Evolutionary conservation across 2,329 filamentous ascomycete genomes (phyloP), one percentile per base, ranked within the genome.

Genomic region (Xylaria multiplex): DNA sequence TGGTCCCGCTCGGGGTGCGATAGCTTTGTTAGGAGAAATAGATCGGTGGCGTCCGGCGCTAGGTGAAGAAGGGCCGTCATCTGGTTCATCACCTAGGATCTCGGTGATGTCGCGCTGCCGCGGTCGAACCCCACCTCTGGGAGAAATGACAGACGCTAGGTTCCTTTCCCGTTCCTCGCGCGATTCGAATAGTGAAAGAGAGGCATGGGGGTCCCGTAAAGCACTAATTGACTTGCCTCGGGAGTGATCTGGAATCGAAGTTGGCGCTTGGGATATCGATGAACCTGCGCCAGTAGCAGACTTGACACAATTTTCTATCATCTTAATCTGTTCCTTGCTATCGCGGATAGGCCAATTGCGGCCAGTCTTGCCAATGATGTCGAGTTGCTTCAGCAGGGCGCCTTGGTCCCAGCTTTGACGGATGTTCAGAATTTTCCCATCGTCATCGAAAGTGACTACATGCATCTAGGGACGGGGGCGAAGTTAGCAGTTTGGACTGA

Each of bases 281-380:
- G 66, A 13, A 46, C 16, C 59, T 13, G 74, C 71, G 64, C 76
- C 78, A 64, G 81, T 81, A n/a, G 80, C 78, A 45, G 81, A 79
- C 72, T 86, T 85, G 73, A 88, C 81, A 69, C 85, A 90, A 56
- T 82, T 84, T 69, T 86, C 83, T 73, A 97, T 92, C 74, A 97
- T 82, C 74, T 88, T 90, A 72, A 91, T 85, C 81, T 98, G 94
- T 60, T 97, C 93, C 74, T 88, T 88, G 76, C 90, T 91, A 77
- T 97, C 93, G 72, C 89, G 88, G 76, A 99, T 96, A 61, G 96
- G 96, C 96, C 96, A 99, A 81, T 96, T 97, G 78, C 91, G 92
- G 63, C 92, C 93, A 60, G 91, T 90, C 77, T 90, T 91, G 74
- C 96, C 95, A 79, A 99, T 98, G 63, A 97, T 90, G 69, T 97